Conservation (phyloP, 768 basidiomycete species). For the Austroboletus eburneus region DNA sequence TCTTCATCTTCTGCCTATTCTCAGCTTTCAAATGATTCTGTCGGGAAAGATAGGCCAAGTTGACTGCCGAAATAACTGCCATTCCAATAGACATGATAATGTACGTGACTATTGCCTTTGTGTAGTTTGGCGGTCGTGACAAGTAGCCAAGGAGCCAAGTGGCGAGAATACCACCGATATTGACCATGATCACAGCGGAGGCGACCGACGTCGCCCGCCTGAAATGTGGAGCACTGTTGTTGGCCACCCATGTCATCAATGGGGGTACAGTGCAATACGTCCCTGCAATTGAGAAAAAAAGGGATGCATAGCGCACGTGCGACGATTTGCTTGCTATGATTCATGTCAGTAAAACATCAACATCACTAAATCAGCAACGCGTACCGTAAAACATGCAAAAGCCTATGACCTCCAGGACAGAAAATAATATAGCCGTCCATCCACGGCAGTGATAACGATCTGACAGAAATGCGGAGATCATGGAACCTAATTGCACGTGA, state of each 20-base stretch:
- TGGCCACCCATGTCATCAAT: conserved; percentile 55
- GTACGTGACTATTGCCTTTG: conserved; percentile 39
- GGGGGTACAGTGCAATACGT: conserved; percentile 52
- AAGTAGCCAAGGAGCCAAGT: conserved; percentile 56
- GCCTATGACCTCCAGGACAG: conserved; percentile 42
- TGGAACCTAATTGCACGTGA: conserved; percentile 28
- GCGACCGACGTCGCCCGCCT: conserved; percentile 58
- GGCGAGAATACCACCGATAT: conserved; percentile 55
- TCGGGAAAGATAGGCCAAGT: conserved; percentile 37
- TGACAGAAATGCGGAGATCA: conserved; percentile 44
- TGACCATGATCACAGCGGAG: conserved; percentile 53
- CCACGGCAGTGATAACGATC: conserved; percentile 52
- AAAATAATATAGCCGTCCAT: conserved; percentile 40
- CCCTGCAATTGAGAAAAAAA: conserved; percentile 55
- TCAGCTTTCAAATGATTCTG: conserved; percentile 45
- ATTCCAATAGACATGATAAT: conserved; percentile 38
- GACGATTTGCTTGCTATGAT: conserved; percentile 27
- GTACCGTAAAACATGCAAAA: conserved; percentile 55
- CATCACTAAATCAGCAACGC: conserved; percentile 6
- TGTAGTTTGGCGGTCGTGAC: conserved; percentile 48
- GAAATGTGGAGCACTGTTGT: conserved; percentile 54
- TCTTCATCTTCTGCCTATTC: conserved; percentile 29
- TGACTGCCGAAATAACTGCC: conserved; percentile 34
- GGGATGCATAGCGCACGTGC: conserved; percentile 47
- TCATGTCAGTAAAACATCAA: neutral